Conservation (phyloP, 179 eudicot genomes). For the Heliamphora pulchella region DNA sequence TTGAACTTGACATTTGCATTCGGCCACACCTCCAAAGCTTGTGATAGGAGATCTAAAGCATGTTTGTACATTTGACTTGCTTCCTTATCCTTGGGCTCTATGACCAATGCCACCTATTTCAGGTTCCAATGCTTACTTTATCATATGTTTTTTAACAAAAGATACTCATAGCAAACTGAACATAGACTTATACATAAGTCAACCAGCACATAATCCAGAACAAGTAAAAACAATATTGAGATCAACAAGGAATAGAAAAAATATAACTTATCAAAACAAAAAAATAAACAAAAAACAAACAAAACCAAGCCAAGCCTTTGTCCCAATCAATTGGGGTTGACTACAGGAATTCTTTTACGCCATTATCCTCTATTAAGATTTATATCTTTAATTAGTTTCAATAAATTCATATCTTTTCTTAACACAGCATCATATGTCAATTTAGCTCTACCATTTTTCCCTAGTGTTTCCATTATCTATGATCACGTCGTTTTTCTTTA, state of each 20-base stretch:
- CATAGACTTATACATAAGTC: background rate
- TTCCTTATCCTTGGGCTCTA: conserved; percentile 98
- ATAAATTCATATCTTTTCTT: too few species aligned
- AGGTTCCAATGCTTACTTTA: conserved; percentile 9
- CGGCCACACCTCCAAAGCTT: conserved; percentile 99
- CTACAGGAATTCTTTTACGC: too few species aligned
- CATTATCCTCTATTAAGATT: too few species aligned
- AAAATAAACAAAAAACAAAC: too few species aligned
- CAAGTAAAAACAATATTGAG: background rate
- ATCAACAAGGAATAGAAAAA: background rate
- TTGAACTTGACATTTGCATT: conserved; percentile 98
- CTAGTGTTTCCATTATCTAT: too few species aligned
- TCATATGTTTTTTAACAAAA: background rate
- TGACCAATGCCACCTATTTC: conserved; percentile 81
- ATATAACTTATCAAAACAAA: background rate
- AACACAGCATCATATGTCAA: too few species aligned
- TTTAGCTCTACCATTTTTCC: too few species aligned
- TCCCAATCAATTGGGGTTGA: too few species aligned
- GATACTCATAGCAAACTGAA: background rate
- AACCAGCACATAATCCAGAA: background rate
- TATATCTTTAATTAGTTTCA: too few species aligned
- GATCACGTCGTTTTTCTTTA: too few species aligned
- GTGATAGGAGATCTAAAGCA: conserved; percentile 87
- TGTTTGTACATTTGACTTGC: conserved; percentile 94
- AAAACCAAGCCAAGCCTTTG: too few species aligned